These are phyloP conservation scores for Rhodamnia rubescens DNA, from an alignment of 345 rosid genomes.

Conservation along the genomic window DNA sequence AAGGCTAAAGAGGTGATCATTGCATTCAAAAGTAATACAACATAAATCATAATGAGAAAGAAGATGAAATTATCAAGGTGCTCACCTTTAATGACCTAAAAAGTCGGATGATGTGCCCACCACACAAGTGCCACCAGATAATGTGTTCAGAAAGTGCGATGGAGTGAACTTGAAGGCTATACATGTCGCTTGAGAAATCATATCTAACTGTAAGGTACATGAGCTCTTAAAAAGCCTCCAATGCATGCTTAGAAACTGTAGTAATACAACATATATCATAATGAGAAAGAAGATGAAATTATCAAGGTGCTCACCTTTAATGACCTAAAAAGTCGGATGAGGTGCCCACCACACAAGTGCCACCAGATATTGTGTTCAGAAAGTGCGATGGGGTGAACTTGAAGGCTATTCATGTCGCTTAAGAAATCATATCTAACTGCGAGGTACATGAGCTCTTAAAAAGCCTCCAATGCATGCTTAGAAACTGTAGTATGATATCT, in stretches of 20 bases:
- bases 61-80: background rate
- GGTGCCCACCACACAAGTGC: too few species aligned
- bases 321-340: background rate
- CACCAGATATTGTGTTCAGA: background rate
- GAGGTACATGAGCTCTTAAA: background rate
- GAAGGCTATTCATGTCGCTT: background rate
- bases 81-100: background rate
- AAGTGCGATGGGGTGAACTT: background rate
- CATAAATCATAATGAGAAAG: background rate
- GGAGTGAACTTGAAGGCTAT: background rate
- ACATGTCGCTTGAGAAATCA: background rate
- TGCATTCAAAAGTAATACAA: background rate
- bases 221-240: background rate
- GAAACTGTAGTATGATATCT: background rate
- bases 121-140: too few species aligned
- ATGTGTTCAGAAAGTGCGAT: background rate
- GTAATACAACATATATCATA: too few species aligned
- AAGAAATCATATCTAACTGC: background rate
- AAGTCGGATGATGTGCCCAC: background rate
- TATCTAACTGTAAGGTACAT: background rate
- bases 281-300: background rate
- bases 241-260: background rate
- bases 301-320: background rate
- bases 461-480: background rate
- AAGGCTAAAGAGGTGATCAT: background rate